Percentiles rank a stretch among this genome's conserved stretches.
Evolutionary conservation across 2,329 filamentous ascomycete species (phyloP).

Genomic region (Emmonsiellopsis sp.): DNA sequence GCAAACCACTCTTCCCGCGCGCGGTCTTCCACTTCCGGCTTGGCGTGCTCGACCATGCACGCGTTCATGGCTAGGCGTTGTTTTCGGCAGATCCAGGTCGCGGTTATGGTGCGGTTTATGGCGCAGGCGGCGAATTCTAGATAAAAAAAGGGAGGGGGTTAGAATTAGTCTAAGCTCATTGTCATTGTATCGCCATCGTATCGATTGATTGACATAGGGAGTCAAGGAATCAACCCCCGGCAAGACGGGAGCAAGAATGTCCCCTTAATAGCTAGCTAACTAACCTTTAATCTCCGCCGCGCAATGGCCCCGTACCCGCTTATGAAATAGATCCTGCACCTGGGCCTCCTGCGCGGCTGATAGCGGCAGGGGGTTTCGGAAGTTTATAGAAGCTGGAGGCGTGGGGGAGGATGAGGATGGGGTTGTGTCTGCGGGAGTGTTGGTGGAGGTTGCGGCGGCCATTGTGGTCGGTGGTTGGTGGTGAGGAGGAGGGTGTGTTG

Average conservation of each 20-base stretch:
- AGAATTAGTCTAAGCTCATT: background rate
- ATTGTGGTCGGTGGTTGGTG: constrained; percentile 6
- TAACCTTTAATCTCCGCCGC: constrained; percentile 67
- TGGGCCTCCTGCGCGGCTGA: constrained; percentile 73
- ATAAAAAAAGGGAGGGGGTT: background rate
- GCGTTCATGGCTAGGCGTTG: constrained; percentile 81
- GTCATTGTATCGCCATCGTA: too few species aligned
- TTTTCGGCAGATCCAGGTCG: constrained; percentile 74
- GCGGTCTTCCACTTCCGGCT: constrained; percentile 72
- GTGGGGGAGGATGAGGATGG: constrained; percentile 11
- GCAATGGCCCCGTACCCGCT: constrained; percentile 67
- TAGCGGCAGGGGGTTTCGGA: constrained; percentile 70
- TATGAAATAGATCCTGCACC: constrained; percentile 71
- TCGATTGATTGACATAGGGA: too few species aligned
- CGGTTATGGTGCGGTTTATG: constrained; percentile 71
- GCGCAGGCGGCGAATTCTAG: constrained; percentile 88
- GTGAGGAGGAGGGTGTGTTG: background rate
- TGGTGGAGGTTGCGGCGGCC: constrained; percentile 14
- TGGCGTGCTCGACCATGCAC: constrained; percentile 85
- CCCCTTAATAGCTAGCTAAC: background rate
- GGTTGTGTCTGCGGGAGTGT: constrained; percentile 12
- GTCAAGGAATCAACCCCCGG: too few species aligned
- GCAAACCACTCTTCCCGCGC: constrained; percentile 93
- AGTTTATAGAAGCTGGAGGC: constrained; percentile 20
- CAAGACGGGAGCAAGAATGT: background rate